A percentile compares a stretch with the other conserved stretches of the same genome.
phyloP scores from a whole-genome alignment of 192 early-diverging fungal species.

The Borealophlyctis nickersoniae region DNA sequence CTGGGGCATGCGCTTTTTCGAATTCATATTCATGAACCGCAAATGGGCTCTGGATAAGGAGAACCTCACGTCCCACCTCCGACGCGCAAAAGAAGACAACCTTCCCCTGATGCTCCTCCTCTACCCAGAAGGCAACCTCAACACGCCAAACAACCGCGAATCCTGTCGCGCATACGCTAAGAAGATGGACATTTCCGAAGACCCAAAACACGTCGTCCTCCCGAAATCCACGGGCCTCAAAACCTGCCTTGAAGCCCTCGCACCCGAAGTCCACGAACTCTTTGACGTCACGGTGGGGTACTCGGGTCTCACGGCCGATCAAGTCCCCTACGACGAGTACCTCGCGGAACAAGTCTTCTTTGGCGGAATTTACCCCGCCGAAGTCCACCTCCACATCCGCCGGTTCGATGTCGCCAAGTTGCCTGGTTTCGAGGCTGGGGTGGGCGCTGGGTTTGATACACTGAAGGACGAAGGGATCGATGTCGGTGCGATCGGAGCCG shows the following conservation, averaged over 20 bases:
- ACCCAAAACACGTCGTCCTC: conserved; percentile 67
- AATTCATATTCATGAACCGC: conserved; percentile 92
- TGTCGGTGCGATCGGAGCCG: no score
- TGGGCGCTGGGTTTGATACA: no score
- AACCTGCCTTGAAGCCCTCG: conserved; percentile 66
- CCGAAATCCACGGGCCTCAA: conserved; percentile 82
- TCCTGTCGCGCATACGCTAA: conserved; percentile 70
- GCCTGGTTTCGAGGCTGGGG: no score
- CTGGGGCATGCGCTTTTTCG: conserved; percentile 80
- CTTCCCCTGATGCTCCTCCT: conserved; percentile 86
- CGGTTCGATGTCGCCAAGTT: conserved; percentile 18
- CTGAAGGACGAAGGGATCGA: no score
- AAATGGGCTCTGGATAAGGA: conserved; percentile 74
- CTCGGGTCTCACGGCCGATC: conserved; percentile 63
- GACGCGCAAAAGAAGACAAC: conserved; percentile 27
- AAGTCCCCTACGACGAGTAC: conserved; percentile 52
- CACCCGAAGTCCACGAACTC: conserved; percentile 64
- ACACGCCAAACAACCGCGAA: conserved; percentile 69
- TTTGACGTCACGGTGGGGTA: conserved; percentile 92
- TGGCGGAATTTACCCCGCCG: conserved; percentile 63
- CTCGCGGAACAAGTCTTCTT: conserved; percentile 74
- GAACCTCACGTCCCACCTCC: conserved; percentile 49
- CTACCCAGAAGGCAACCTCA: conserved; percentile 95
- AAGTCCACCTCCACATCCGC: conserved; percentile 77
- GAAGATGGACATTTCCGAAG: conserved; percentile 38